Percentiles rank a stretch among this genome's conserved stretches.
Conservation (phyloP, 768 basidiomycete species). For the Kwoniella sp. region DNA sequence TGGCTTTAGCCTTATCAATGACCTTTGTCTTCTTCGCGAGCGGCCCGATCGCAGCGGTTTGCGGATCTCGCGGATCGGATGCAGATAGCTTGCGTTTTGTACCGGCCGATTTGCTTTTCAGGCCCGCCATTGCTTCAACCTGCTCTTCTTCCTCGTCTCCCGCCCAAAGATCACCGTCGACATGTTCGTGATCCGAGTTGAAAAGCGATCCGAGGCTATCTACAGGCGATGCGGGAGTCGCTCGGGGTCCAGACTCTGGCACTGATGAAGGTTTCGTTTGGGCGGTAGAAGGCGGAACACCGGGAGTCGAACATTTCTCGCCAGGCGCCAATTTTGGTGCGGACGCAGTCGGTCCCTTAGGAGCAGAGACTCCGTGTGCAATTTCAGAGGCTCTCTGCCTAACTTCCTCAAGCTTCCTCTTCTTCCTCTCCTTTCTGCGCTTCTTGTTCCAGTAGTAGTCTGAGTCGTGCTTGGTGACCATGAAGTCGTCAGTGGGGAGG, state of each 20-base stretch:
- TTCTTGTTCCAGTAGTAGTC: conserved; percentile 31
- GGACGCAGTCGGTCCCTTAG: background rate
- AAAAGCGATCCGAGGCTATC: conserved; percentile 4
- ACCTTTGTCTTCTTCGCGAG: background rate
- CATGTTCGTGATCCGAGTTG: conserved; percentile 11
- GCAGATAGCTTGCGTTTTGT: background rate
- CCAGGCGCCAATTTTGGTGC: background rate
- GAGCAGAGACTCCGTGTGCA: background rate
- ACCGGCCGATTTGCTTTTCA: conserved; percentile 1
- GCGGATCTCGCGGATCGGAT: too few species aligned
- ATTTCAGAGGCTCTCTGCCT: background rate
- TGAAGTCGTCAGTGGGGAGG: background rate
- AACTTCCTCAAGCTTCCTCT: background rate
- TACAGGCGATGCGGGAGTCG: conserved; percentile 1
- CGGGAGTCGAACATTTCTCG: background rate
- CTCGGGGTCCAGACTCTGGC: background rate
- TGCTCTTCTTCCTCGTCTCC: conserved; percentile 1
- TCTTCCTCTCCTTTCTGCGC: conserved; percentile 3
- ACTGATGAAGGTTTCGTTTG: too few species aligned
- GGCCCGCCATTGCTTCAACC: too few species aligned
- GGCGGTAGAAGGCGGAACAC: background rate
- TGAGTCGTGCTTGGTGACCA: conserved; percentile 24
- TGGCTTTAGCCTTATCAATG: background rate
- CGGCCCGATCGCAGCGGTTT: background rate
- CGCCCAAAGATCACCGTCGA: background rate